Evolutionary conservation across 2,329 filamentous ascomycete genomes (phyloP), one percentile per base, ranked within the genome.

Genomic region (Scedosporium aurantiacum): DNA sequence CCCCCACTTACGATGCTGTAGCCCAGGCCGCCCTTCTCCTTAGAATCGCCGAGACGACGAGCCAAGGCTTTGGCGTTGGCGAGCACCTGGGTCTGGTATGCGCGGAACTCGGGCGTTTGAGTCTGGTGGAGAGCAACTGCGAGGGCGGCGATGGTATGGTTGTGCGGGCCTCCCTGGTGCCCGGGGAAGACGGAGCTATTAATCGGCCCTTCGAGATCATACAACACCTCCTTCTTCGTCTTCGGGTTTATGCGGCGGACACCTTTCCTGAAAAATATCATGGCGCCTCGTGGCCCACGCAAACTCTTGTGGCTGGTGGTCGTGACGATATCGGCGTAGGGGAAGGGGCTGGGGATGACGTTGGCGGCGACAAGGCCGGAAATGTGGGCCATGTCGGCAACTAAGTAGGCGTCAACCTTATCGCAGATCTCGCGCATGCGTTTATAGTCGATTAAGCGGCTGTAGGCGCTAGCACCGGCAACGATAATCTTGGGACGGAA

Each of bases 281-380:
- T 90, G 69, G 94, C 94, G 67, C 94, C 94, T 71, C 94, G 87
- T 43, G 94, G 94, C 43, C 94, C 94, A 72, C 94, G 89, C 65
- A 99, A 84, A 63, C 91, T 96, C 81, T 99, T 99, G 83, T 99
- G 94, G 64, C 91, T 97, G 43, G 94, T 99, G 23, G 94, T 99
- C 57, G 94, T 99, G 66, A 99, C 94, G 63, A 99, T 88, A 73
- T 99, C 94, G 66, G 91, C 89, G 74, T 89, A 87, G 66, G 84
- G 83, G 76, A 97, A 99, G 58, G 94, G 94, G 63, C 89, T 88
- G 52, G 91, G 91, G 66, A 97, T 85, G 61, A 96, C 92, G 70
- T 91, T 91, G 67, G 91, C 93, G 52, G 94, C 92, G 59, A 99
- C 86, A 65, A 99, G 80, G 66, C 94, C 94, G 8, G 93, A 97